phyloP scores from a whole-genome alignment of 805 yeast genomes.

The Barnettozyma populi region DNA sequence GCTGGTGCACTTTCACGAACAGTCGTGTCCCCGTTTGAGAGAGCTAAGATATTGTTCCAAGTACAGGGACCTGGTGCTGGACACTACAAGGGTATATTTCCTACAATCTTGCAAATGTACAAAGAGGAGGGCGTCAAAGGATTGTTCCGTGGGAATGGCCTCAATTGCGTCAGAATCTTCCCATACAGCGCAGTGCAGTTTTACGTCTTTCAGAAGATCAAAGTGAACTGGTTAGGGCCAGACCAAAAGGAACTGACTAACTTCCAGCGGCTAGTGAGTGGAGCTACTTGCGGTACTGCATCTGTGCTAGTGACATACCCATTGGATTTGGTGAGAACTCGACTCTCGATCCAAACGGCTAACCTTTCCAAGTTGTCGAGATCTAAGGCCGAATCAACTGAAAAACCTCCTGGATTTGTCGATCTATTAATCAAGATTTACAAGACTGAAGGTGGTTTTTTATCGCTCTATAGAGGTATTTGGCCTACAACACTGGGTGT shows the following conservation, averaged over 20 bases:
- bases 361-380: slow-evolving; percentile 38
- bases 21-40: slow-evolving; percentile 89
- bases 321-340: slow-evolving; percentile 82
- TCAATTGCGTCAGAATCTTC: slow-evolving; percentile 83
- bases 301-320: slow-evolving; percentile 88
- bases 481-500: slow-evolving; percentile 91
- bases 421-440: slow-evolving; percentile 55
- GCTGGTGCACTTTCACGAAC: slow-evolving; percentile 85
- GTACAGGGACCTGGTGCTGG: slow-evolving; percentile 58
- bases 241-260: slow-evolving; percentile 39
- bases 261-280: slow-evolving; percentile 62
- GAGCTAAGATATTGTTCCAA: slow-evolving; percentile 89
- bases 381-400: slow-evolving; percentile 32
- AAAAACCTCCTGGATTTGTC: slow-evolving; percentile 67
- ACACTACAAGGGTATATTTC: slow-evolving; percentile 60
- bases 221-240: slow-evolving; percentile 32
- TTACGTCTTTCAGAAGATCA: slow-evolving; percentile 68
- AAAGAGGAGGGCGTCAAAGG: slow-evolving; percentile 91
- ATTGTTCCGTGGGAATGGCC: slow-evolving; percentile 81
- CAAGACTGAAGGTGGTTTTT: slow-evolving; percentile 72
- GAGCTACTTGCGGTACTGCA: slow-evolving; percentile 74
- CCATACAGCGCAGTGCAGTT: slow-evolving; percentile 96
- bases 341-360: slow-evolving; percentile 88
- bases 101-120: slow-evolving; percentile 75
- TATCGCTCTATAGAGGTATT: slow-evolving; percentile 77